Conservation (phyloP, 768 basidiomycete genomes). For the Serendipita vermifera region DNA sequence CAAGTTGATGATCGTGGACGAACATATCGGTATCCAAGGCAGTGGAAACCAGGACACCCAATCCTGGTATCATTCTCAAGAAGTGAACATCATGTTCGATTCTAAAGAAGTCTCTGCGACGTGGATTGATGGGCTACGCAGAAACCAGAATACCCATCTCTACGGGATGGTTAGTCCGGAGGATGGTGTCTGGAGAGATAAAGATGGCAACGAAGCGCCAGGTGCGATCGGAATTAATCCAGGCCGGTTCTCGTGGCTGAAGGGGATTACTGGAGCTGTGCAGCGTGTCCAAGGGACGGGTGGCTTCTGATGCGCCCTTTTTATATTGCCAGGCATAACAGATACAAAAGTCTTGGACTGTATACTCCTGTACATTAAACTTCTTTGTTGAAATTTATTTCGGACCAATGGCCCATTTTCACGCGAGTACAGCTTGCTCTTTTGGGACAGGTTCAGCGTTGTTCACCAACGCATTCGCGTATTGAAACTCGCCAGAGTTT, state of each 20-base stretch:
- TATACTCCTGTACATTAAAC: too few relatives aligned
- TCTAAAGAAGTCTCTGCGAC: constrained; percentile 37
- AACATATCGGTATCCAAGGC: constrained; percentile 49
- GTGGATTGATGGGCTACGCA: constrained; percentile 41
- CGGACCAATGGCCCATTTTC: too few relatives aligned
- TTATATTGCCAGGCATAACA: too few relatives aligned
- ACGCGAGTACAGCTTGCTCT: too few relatives aligned
- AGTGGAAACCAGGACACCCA: constrained; percentile 64
- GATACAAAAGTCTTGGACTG: too few relatives aligned
- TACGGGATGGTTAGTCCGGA: constrained; percentile 35
- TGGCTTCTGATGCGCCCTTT: constrained; percentile 24
- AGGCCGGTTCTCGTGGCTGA: constrained; percentile 18
- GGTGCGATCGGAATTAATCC: constrained; percentile 26
- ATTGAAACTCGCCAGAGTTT: constrained; percentile 70
- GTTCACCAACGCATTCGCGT: constrained; percentile 39
- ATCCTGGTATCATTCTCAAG: constrained; percentile 60
- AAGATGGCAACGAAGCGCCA: constrained; percentile 24
- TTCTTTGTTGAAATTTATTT: too few relatives aligned
- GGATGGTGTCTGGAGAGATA: constrained; percentile 48
- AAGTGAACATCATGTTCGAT: constrained; percentile 54
- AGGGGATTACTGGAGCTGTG: constrained; percentile 32
- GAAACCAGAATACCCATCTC: constrained; percentile 43
- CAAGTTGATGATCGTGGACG: constrained; percentile 56
- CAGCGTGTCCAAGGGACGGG: constrained; percentile 32
- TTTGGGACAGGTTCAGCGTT: background rate